phyloP scores from a whole-genome alignment of 768 basidiomycete species.

The Tephrocybe rancida region DNA sequence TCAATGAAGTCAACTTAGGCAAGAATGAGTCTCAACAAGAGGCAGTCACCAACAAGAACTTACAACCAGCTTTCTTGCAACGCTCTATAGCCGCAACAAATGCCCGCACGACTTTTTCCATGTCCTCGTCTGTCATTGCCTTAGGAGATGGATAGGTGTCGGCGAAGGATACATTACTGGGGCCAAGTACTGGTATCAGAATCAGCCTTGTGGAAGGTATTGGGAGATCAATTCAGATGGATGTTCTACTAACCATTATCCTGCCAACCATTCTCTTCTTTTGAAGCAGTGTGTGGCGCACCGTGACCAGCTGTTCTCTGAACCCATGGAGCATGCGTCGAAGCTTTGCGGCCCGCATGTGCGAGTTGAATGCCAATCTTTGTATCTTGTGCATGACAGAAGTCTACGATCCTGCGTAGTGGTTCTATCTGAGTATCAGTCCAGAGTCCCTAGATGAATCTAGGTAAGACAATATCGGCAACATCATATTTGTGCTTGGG shows the following conservation, averaged over 20 bases:
- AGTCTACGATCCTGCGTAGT: conserved; percentile 71
- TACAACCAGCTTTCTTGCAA: conserved; percentile 64
- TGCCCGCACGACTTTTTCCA: conserved; percentile 60
- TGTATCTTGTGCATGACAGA: conserved; percentile 69
- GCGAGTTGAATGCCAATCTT: conserved; percentile 80
- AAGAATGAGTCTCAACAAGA: neutral
- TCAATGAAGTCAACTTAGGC: conserved; percentile 69
- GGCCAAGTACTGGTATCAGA: conserved; percentile 65
- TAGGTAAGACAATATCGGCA: neutral
- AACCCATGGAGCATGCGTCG: conserved; percentile 72
- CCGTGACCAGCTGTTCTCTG: conserved; percentile 35
- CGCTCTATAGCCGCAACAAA: conserved; percentile 58
- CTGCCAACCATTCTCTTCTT: conserved; percentile 72
- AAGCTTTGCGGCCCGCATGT: conserved; percentile 75
- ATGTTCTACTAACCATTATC: conserved; percentile 45
- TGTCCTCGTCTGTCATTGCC: conserved; percentile 54
- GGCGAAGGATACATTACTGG: conserved; percentile 59
- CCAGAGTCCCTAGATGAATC: conserved; percentile 61
- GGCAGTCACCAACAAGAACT: conserved; percentile 17
- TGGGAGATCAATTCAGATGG: neutral
- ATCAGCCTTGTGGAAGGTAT: neutral
- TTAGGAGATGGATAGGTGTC: conserved; percentile 57
- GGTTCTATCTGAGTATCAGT: conserved; percentile 73
- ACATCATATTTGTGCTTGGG: neutral
- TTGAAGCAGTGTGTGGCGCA: conserved; percentile 35